Evolutionary conservation across 805 yeast species (phyloP), one percentile per base, ranked within the genome.

Genomic region (Wickerhamiella siamensis): DNA sequence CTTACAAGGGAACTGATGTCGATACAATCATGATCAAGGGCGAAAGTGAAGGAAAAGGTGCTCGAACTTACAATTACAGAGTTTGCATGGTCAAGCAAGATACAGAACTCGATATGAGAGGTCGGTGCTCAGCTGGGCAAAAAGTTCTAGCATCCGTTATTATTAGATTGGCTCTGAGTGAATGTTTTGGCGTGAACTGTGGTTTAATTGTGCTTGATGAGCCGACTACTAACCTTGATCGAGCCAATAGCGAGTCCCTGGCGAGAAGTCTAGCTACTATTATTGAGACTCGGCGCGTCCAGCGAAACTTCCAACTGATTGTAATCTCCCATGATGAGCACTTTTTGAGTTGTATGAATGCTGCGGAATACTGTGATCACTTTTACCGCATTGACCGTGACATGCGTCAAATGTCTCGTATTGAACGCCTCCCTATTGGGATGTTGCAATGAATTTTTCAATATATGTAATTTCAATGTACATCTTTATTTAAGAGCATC

Each of bases 101-200:
- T 45, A 81, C 78, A 1, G 97, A 91, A 58, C 64, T 91, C 38
- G 99, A 91, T 56, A 91, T 91, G 99, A 72, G 99, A 47, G 99
- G 98, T 0, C 65, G 98, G 44, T 91, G 99, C 58, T 83, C 95
- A 1, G 97, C 98, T 0, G 99, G 99, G 0, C 99, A 91, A 60
- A 83, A 86, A 54, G 96, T 91, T 4, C 62, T 91, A 36, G 95
- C 97, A 0, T 79, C 93, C 32, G 87, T 91, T 38, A 76, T 91
- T 26, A 88, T 91, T 43, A 69, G 99, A 42, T 63, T 91, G 43
- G 95, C 96, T 0, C 65, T 91, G 38, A 91, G 97, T 1, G 97
- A 91, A 60, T 83, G 96, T 54, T 88, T 91, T 65, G 97, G 98
- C 5, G 70, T 77, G 1, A 83, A 82, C 55, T 88, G 95, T 64